A percentile compares a stretch with the other conserved stretches of the same genome.
Conservation (phyloP, 164 flowering plant genomes). For the Vitis amurensis region DNA sequence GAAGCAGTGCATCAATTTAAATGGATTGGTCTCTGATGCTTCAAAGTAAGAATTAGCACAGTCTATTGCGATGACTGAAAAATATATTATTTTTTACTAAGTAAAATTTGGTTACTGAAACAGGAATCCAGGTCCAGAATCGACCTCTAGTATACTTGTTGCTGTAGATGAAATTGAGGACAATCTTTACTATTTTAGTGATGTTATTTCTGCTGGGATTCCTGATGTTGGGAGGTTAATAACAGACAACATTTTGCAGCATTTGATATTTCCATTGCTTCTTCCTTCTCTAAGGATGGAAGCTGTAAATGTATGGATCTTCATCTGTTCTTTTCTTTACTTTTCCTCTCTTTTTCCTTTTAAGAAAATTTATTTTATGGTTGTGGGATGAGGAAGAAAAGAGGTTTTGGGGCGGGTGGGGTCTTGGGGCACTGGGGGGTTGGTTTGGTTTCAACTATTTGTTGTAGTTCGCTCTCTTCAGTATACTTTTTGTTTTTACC, state of each 20-base stretch:
- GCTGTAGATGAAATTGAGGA: conserved; percentile 95
- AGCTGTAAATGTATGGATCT: conserved; percentile 40
- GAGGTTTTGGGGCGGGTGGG: background rate
- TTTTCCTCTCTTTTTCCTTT: background rate
- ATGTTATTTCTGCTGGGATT: conserved; percentile 91
- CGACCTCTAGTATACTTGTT: conserved; percentile 45
- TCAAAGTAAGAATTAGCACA: conserved; percentile 46
- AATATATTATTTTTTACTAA: conserved; percentile 7
- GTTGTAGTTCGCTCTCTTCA: background rate
- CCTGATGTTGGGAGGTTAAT: conserved; percentile 88
- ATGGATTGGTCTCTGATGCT: conserved; percentile 49
- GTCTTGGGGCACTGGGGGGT: background rate
- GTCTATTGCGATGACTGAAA: background rate
- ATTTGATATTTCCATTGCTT: conserved; percentile 80
- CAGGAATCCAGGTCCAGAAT: conserved; percentile 59
- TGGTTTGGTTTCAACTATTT: background rate
- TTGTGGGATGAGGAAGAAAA: background rate
- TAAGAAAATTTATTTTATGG: no score
- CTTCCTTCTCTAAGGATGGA: conserved; percentile 71
- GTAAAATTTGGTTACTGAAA: conserved; percentile 19
- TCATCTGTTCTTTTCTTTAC: background rate
- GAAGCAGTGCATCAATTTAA: conserved; percentile 73
- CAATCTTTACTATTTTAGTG: conserved; percentile 86
- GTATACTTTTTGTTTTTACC: background rate
- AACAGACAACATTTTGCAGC: conserved; percentile 70